Evolutionary conservation across 306 rosid genomes (phyloP), one percentile per base, ranked within the genome.

Genomic region (Cotoneaster glaucophyllus): DNA sequence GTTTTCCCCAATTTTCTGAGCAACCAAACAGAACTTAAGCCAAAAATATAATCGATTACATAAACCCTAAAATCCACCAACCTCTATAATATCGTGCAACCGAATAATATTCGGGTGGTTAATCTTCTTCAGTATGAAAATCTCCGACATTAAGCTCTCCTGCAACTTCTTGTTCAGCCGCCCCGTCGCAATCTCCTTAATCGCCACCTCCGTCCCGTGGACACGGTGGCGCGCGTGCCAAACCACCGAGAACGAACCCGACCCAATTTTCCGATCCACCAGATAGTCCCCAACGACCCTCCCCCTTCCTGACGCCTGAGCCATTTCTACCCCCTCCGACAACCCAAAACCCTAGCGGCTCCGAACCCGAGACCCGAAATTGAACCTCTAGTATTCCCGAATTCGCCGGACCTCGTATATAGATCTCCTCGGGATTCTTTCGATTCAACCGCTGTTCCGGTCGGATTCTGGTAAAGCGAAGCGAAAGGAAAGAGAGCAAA

Each of bases 211-310:
- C 13, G 98, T 90, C 32, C 98, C 98, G 54, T 90, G 96, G 45
- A 92, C 90, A 31, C 88, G 82, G 85, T 96, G 98, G 78, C 96
- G 81, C 61, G 87, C 99, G 67, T 87, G 91, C 99, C 98, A 96
- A 58, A 96, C 99, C 77, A 88, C 96, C 71, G 99, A 96, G 87
- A 96, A 96, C 75, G 99, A 96, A 39, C 99, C 99, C 26, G 97
- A 79, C 66, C 99, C 99, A 62, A 96, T 89, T 86, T 89, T 96
- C 85, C 80, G 87, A 7, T 91, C 96, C 29, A 90, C 90, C 43
- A 83, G 37, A 84, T 95, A 95, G 3, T 95, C 97, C 39, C 97
- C 99, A 11, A 95, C 84, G 73, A 92, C 82, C 82, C 90, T 86
- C 34, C 91, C 44, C 70, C 92, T 82, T 64, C 90, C 92, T 26